Evolutionary conservation across 192 early-diverging fungal genomes (phyloP), one percentile per base, ranked within the genome.

Genomic region (Backusella sp.): DNA sequence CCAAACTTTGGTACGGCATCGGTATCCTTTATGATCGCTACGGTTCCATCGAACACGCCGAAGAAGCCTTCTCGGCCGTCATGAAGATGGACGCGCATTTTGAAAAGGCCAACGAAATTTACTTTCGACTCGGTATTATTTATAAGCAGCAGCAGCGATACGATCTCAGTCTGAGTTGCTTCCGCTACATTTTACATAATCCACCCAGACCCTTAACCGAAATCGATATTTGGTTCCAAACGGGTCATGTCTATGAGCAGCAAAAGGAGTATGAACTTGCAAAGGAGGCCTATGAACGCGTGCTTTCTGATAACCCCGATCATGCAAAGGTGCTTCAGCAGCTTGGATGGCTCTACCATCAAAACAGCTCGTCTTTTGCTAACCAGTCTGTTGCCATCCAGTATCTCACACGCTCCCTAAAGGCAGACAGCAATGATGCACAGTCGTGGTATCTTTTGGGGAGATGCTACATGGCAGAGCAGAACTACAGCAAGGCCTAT

Each of bases 1-100:
- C 97, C 1, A 97, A 97, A 77, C 89, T 99, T 36, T 99, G 98
- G 98, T 99, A 98, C 75, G 97, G 97, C 8, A 99, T 99, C 36
- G 98, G 96, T 34, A 98, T 97, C 70, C 85, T 99, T 6, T 99
- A 99, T 74, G 97, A 98, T 77, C 92, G 96, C 28, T 99, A 98
- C 74, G 96, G 96, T 15, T 98, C 96, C 2, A 93, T 94, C 62
- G 96, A 99, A 68, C 93, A 96, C 78, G 98, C 98, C 6, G 97
- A 99, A 77, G 97, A 98, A 77, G 97, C 97, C 0, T 98, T 98
- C 72, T 85, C 94, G 0, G 94, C 95, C 0, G 98, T 97, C 30
- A 94, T 99, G 85, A 86, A 89, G 52, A 96, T 98, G 93, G 96
- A 98, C 53, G 95, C 98, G 15, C 91, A 92, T 74, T 99, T 97